Conservation (phyloP, 2,329 filamentous ascomycete genomes). For the Fusarium chuoi region DNA sequence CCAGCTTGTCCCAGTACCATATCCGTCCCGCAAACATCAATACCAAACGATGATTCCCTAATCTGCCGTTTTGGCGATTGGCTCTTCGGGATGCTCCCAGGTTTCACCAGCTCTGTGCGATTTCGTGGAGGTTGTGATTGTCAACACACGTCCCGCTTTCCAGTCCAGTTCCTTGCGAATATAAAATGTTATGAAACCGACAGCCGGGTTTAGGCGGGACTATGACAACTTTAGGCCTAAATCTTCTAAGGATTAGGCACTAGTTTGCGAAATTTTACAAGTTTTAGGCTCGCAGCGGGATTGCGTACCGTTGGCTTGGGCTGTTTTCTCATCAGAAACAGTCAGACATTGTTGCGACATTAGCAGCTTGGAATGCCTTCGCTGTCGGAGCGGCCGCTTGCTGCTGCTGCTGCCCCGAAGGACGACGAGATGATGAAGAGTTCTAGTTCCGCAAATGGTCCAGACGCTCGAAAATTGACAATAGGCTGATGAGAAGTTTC, state of each 20-base stretch:
- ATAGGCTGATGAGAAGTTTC: not conserved
- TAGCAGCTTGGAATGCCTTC: not conserved
- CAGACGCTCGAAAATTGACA: not conserved
- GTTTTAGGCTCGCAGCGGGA: not conserved
- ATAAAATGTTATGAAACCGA: not conserved
- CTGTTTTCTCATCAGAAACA: not conserved
- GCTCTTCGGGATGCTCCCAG: not conserved
- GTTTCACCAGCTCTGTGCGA: not conserved
- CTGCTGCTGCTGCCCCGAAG: not conserved
- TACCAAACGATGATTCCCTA: no score
- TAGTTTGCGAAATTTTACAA: not conserved
- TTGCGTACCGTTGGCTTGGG: not conserved
- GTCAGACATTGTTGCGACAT: not conserved
- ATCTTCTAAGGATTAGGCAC: not conserved
- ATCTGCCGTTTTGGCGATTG: not conserved
- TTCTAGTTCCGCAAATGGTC: not conserved
- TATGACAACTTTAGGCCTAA: not conserved
- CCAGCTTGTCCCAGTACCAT: no score
- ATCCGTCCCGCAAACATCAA: no score
- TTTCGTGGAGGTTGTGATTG: not conserved
- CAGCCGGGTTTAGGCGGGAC: not conserved
- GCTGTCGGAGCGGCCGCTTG: not conserved
- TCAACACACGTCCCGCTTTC: not conserved
- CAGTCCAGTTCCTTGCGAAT: not conserved
- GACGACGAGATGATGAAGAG: accelerated